Evolutionary conservation across 2,329 filamentous ascomycete genomes (phyloP).

Genomic region (Hortaea werneckii): DNA sequence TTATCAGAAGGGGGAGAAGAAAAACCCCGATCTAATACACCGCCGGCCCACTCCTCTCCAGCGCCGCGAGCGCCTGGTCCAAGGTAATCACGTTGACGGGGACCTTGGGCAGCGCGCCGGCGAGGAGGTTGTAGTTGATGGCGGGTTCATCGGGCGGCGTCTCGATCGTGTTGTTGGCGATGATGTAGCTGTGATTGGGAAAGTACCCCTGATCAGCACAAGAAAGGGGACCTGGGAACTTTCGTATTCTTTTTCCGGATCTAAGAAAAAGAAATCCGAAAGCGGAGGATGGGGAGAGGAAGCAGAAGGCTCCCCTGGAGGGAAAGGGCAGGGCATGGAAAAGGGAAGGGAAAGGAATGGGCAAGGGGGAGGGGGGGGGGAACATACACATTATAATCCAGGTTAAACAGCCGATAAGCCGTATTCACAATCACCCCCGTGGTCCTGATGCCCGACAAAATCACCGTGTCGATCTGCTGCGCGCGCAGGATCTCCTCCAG

Average conservation of each 20-base stretch:
- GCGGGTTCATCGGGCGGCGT: constrained; percentile 13
- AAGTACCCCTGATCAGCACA: too few species aligned
- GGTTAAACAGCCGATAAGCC: constrained; percentile 34
- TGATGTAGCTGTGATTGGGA: constrained; percentile 14
- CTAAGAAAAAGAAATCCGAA: too few species aligned
- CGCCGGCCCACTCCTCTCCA: constrained; percentile 18
- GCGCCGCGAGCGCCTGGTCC: constrained; percentile 21
- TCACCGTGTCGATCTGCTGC: constrained; percentile 32
- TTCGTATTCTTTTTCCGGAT: too few species aligned
- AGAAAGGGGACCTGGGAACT: too few species aligned
- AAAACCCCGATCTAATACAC: constrained; percentile 14
- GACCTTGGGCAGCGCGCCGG: constrained; percentile 21
- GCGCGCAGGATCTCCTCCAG: constrained; percentile 33
- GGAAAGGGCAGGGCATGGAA: too few species aligned
- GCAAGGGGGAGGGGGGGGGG: not conserved
- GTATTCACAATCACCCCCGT: constrained; percentile 36
- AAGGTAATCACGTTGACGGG: constrained; percentile 24
- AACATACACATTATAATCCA: constrained; percentile 35
- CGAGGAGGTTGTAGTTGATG: constrained; percentile 20
- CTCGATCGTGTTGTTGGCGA: constrained; percentile 25
- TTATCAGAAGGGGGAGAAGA: too few species aligned
- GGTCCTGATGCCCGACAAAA: constrained; percentile 32
- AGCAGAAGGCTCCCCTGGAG: too few species aligned
- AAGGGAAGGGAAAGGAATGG: too few species aligned
- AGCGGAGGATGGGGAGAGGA: too few species aligned